Base-by-base conservation (phyloP, 345 rosid species). In the Pistacia integerrima region DNA sequence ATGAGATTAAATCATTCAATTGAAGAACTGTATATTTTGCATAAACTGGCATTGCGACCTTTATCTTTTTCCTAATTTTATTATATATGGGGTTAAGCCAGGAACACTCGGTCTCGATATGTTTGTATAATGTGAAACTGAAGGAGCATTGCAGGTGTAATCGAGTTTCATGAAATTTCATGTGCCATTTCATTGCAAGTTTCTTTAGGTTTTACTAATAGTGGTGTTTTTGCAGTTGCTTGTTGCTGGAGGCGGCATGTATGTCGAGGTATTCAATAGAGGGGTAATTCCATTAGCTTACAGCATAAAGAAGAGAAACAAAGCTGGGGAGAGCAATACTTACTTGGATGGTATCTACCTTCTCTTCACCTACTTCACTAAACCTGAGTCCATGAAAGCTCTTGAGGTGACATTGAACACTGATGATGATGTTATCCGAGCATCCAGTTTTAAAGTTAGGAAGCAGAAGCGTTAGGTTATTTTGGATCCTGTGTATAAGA, bases 201-300 rank as follows among this genome's bases (percentile, higher is more conserved):
- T 48, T 25, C 22, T 72, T 33, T 13, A 9, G 71, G 57, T 17
- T 9, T 69, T 70, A 68, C 74, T 58, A 59, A 64, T 48, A 73
- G 28, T 67, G 59, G 33, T 58, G 8, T 14, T 77, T 8, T 64
- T 71, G 78, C 86, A 96, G 99, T 74, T 96, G 84, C 98, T 96
- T 74, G 94, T 96, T 72, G 97, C 98, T n/a, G 98, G 94, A 5
- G 99, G 99, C 9, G 98, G 97, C 76, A 96, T 93, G 99, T 93
- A 93, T 25, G 88, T 92, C 1, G 99, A 96, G 84, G 97, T 93
- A 38, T 93, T 93, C 85, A 93, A 96, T 85, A 89, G 98, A 88
- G 99, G 99, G 44, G 97, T 92, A 46, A 86, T 96, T 80, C 98
- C 98, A 48, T 78, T 96, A 71, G 92, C 97, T 63, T 96, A 96